Evolutionary conservation across 257 asterid species (phyloP).

Genomic region (Dorcoceras hygrometricum): DNA sequence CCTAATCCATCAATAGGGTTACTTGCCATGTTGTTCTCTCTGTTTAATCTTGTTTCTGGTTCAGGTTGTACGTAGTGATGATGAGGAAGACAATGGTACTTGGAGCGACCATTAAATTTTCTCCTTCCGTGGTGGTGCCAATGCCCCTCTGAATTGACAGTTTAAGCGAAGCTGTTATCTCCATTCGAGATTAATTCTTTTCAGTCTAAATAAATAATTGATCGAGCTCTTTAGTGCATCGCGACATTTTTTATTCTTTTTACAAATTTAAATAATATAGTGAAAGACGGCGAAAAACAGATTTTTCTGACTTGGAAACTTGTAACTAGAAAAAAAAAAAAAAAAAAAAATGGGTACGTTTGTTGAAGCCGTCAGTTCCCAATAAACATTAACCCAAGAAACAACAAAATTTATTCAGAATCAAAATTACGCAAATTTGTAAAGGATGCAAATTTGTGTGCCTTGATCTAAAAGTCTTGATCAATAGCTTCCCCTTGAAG

Average conservation of each 20-base stretch:
- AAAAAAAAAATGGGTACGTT: neutral
- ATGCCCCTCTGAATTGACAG: constrained; percentile 9
- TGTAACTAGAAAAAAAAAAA: neutral
- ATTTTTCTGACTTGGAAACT: neutral
- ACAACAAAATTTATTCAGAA: neutral
- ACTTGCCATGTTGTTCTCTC: neutral
- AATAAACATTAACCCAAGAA: neutral
- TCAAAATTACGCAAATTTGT: neutral
- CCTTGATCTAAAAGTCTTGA: constrained; percentile 3
- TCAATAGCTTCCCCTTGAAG: too few relatives aligned
- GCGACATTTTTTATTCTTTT: neutral
- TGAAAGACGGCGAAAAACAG: neutral
- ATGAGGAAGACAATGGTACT: constrained; percentile 45
- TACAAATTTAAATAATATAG: neutral
- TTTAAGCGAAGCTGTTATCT: constrained; percentile 21
- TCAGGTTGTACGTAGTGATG: constrained; percentile 92
- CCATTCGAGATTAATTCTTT: constrained; percentile 31
- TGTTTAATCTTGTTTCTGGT: constrained; percentile 11
- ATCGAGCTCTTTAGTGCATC: constrained; percentile 17
- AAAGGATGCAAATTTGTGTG: neutral
- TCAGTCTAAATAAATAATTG: constrained; percentile 23
- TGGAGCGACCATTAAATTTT: constrained; percentile 48
- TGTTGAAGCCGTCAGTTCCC: neutral
- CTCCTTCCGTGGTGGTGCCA: constrained; percentile 5
- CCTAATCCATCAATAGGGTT: neutral